A percentile compares a stretch with the other conserved stretches of the same genome.
Conservation (phyloP, 192 early-diverging fungal genomes). For the Linderina pennispora region DNA sequence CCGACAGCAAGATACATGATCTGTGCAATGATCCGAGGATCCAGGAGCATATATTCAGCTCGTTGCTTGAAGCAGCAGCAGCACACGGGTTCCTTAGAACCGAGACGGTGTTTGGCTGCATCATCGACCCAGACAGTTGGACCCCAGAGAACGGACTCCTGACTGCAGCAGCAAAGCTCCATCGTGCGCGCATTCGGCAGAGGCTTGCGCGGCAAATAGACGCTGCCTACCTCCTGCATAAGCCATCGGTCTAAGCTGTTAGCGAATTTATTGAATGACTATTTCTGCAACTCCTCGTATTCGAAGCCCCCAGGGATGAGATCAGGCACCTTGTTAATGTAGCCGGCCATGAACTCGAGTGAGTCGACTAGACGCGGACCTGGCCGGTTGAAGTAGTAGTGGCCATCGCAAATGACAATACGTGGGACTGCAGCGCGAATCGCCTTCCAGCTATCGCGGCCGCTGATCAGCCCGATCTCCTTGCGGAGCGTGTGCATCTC, state of each 20-base stretch:
- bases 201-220: slow-evolving; percentile 33
- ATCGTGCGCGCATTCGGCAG: slow-evolving; percentile 65
- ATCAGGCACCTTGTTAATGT: not conserved
- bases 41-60: not conserved
- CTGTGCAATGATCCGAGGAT: not conserved
- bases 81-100: slow-evolving; percentile 58
- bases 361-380: slow-evolving; percentile 52
- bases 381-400: slow-evolving; percentile 55
- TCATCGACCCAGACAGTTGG: slow-evolving; percentile 69
- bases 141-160: slow-evolving; percentile 67
- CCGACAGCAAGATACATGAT: not conserved
- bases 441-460: slow-evolving; percentile 3
- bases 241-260: no score
- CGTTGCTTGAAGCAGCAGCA: slow-evolving; percentile 48
- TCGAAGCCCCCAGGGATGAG: slow-evolving; percentile 1
- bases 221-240: not conserved
- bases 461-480: slow-evolving; percentile 11
- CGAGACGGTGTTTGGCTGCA: slow-evolving; percentile 62
- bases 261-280: no score
- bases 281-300: not conserved
- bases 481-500: slow-evolving; percentile 29
- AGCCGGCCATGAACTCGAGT: slow-evolving; percentile 44
- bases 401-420: slow-evolving; percentile 51
- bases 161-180: slow-evolving; percentile 83
- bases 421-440: slow-evolving; percentile 3